Evolutionary conservation across 306 rosid species (phyloP).

Genomic region (Canavalia gladiata): DNA sequence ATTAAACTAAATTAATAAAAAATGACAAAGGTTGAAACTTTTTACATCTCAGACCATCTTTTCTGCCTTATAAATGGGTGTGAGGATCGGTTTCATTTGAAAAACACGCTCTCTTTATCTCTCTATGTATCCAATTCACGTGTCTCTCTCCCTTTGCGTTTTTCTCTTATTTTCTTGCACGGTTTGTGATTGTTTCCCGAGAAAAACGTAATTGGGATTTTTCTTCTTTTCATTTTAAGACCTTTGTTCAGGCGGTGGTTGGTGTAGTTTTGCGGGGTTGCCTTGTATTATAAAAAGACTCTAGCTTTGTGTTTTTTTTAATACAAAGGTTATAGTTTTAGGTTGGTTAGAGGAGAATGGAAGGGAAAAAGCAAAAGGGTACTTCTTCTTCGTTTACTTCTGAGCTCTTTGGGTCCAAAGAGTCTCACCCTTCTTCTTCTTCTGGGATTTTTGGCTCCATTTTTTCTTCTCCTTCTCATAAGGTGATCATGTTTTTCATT

Average conservation of each 20-base stretch:
- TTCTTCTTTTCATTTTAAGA: conserved; percentile 8
- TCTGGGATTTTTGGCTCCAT: conserved; percentile 69
- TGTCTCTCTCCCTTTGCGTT: conserved; percentile 43
- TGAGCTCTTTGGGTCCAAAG: conserved; percentile 70
- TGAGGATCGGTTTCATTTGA: conserved; percentile 56
- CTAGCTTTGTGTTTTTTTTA: conserved; percentile 24
- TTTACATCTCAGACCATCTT: background rate
- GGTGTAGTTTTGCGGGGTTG: conserved; percentile 33
- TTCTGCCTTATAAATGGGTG: conserved; percentile 58
- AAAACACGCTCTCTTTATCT: background rate
- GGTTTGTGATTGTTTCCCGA: conserved; percentile 43
- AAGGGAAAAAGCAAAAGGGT: conserved; percentile 62
- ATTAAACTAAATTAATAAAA: no score
- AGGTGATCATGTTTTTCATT: conserved; percentile 51
- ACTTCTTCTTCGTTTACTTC: conserved; percentile 63
- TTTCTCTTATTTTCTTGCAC: conserved; percentile 31
- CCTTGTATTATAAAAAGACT: background rate
- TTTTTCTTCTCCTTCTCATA: conserved; percentile 58
- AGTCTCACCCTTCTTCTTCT: conserved; percentile 54
- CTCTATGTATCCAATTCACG: conserved; percentile 51
- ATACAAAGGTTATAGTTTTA: conserved; percentile 13
- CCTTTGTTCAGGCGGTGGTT: conserved; percentile 50
- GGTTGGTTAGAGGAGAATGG: conserved; percentile 57
- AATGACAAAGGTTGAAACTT: conserved; percentile 7
- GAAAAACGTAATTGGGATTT: conserved; percentile 23